Percentiles rank a stretch among this genome's conserved stretches.
phyloP scores from a whole-genome alignment of 352 stramenopile species.

The Globisporangium paroecandrum region DNA sequence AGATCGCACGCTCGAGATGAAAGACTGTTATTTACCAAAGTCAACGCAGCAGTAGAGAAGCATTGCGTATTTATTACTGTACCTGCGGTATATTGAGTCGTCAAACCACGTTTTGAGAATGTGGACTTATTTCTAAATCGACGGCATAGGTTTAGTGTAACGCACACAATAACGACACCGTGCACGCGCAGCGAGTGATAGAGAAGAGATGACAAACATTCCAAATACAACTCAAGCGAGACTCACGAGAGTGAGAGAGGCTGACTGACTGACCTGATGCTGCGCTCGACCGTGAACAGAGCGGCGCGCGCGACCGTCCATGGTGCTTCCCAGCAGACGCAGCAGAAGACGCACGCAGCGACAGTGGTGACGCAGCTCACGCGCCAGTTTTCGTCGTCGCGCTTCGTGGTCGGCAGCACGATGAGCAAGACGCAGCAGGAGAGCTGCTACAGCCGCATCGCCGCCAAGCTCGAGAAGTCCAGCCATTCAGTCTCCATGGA shows the following conservation, averaged over 20 bases:
- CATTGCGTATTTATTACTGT: no score
- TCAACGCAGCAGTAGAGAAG: no score
- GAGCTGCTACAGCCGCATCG: slow-evolving; percentile 36
- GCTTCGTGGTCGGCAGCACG: not conserved
- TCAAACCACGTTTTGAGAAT: no score
- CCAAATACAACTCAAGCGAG: not conserved
- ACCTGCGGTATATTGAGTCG: no score
- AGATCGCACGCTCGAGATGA: no score
- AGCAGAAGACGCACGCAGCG: not conserved
- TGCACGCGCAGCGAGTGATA: no score
- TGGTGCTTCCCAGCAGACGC: not conserved
- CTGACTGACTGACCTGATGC: not conserved
- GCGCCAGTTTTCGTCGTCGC: not conserved
- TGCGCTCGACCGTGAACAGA: not conserved
- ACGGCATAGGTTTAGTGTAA: no score
- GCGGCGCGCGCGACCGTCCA: not conserved
- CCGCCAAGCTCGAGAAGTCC: slow-evolving; percentile 27
- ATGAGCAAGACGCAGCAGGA: slow-evolving; percentile 19
- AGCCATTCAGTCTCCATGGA: slow-evolving; percentile 21
- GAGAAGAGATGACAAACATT: no score
- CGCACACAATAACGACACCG: no score
- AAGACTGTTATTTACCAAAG: no score
- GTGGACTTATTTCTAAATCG: no score
- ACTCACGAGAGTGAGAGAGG: not conserved
- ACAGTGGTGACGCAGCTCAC: not conserved